These are phyloP conservation scores for Venturia effusa DNA, from an alignment of 2,329 filamentous ascomycete species.

Conservation along the genomic window DNA sequence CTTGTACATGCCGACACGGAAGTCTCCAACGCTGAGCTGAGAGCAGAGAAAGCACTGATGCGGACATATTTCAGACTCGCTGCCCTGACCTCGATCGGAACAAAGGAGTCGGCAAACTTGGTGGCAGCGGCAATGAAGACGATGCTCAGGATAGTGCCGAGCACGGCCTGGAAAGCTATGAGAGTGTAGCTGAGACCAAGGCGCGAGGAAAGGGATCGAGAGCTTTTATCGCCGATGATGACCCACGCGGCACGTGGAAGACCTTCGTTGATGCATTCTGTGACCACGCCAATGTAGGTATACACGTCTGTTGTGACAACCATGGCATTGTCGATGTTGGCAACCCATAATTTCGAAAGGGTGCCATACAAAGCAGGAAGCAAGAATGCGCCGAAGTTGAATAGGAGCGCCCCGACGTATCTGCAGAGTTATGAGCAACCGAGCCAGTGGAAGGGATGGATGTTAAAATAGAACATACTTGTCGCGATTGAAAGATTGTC, in stretches of 20 bases:
- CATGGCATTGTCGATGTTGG: slow-evolving; percentile 51
- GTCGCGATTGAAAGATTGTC: not conserved
- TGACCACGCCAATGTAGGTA: slow-evolving; percentile 57
- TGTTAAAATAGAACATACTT: not conserved
- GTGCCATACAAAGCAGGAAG: slow-evolving; percentile 59
- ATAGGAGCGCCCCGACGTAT: slow-evolving; percentile 42
- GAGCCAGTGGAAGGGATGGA: not conserved
- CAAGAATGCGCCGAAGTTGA: slow-evolving; percentile 52
- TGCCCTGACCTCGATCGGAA: slow-evolving; percentile 46
- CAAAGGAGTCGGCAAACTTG: slow-evolving; percentile 49
- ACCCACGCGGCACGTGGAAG: slow-evolving; percentile 58
- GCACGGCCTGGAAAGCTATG: slow-evolving; percentile 40
- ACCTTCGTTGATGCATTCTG: slow-evolving; percentile 62
- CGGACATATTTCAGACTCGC: slow-evolving; percentile 53
- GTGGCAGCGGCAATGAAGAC: slow-evolving; percentile 44
- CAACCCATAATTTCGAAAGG: slow-evolving; percentile 60
- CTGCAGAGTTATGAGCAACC: not conserved
- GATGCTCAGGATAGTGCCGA: slow-evolving; percentile 51
- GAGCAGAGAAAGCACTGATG: slow-evolving; percentile 50
- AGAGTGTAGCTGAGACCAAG: slow-evolving; percentile 51
- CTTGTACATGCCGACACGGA: slow-evolving; percentile 51
- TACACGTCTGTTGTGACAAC: slow-evolving; percentile 56
- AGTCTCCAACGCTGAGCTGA: slow-evolving; percentile 52
- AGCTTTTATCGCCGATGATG: slow-evolving; percentile 54
- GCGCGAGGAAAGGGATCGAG: slow-evolving; percentile 39